Evolutionary conservation across 2,329 filamentous ascomycete species (phyloP), one percentile per base, ranked within the genome.

Genomic region (Teratosphaeria epicoccoides): DNA sequence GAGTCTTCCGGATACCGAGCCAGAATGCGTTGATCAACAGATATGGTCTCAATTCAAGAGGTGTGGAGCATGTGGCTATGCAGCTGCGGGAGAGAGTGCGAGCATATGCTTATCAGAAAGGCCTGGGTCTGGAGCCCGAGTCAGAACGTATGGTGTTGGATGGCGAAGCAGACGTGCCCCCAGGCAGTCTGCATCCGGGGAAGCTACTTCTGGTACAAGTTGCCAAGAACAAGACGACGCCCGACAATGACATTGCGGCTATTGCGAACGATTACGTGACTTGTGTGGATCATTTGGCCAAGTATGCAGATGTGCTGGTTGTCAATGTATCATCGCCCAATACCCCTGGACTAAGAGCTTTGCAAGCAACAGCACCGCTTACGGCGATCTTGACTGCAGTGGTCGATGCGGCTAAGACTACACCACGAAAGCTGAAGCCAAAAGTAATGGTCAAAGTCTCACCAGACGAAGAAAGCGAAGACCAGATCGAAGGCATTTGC

Each of bases 321-420:
- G 93, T 98, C 64, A 98, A 98, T 63, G 93, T 98, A 47, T 95
- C 89, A 64, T 94, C 87, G 61, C 93, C 93, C 23, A 98, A 98
- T 71, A 97, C 91, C 0, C 91, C 91, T 0, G 91, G 93, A 0
- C 77, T 97, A 47, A 82, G 93, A 23, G 85, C 88, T 51, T 75
- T 98, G 33, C 93, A 98, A 71, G 86, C 87, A 2, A 80, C 84
- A 0, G 88, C 86, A 58, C 91, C 90, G 1, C 73, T 98, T 52
- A 91, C 88, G 2, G 75, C 80, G 43, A 84, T 98, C 46, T 73
- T 98, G 40, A 80, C 77, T 9, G 87, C 87, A 0, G 91, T 97
- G 0, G 91, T 97, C 1, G 76, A 81, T 14, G 87, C 91, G 51
- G 89, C 89, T 0, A 74, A 79, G 59, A 74, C 75, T 56, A 78